Conservation (phyloP, 768 basidiomycete species). For the Ramaria rubella region DNA sequence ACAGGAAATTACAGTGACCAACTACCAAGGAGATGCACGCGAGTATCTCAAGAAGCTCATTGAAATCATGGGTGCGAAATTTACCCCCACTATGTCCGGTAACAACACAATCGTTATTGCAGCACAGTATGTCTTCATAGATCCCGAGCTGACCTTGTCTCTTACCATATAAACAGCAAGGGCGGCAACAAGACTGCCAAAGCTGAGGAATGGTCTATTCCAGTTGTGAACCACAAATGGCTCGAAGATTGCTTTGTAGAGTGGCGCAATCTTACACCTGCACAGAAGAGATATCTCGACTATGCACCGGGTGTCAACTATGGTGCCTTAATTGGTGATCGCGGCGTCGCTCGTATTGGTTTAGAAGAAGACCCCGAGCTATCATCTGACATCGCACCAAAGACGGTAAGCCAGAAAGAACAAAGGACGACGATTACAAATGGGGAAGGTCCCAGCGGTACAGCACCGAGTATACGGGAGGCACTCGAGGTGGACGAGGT, state of each 20-base stretch:
- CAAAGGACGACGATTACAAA: constrained; percentile 6
- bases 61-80: constrained; percentile 63
- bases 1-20: constrained; percentile 78
- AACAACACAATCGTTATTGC: constrained; percentile 78
- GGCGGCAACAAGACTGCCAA: constrained; percentile 55
- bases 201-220: constrained; percentile 74
- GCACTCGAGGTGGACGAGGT: constrained; percentile 12
- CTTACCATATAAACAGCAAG: constrained; percentile 15
- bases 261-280: constrained; percentile 67
- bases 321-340: constrained; percentile 33
- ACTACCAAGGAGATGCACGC: constrained; percentile 79
- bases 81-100: constrained; percentile 76
- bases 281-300: constrained; percentile 57
- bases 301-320: constrained; percentile 70
- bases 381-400: constrained; percentile 1
- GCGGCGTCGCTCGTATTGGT: constrained; percentile 19
- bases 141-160: background rate
- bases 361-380: constrained; percentile 15
- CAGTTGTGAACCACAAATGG: constrained; percentile 86
- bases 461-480: constrained; percentile 8
- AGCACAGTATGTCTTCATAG: constrained; percentile 54
- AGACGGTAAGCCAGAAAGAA: constrained; percentile 5
- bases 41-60: constrained; percentile 88
- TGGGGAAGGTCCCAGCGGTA: background rate
- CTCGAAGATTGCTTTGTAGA: constrained; percentile 82